phyloP scores from a whole-genome alignment of 805 yeast species.

The Priceomyces medius region DNA sequence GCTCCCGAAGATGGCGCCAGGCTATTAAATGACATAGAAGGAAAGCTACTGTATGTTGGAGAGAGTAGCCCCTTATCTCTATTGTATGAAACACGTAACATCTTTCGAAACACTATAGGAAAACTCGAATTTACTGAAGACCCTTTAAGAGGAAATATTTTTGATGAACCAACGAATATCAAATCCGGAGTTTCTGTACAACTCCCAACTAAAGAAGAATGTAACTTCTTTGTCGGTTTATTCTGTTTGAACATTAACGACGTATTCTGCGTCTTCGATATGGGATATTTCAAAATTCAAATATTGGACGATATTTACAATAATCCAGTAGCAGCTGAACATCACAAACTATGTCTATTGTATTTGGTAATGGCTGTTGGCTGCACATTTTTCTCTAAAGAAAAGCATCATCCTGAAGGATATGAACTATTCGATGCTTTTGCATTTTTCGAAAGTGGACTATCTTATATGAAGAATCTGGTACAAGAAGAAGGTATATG shows the following conservation, averaged over 20 bases:
- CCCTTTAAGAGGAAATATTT: conserved; percentile 33
- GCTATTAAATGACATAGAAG: conserved; percentile 33
- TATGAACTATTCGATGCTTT: conserved; percentile 28
- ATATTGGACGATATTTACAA: conserved; percentile 30
- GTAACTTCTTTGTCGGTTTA: conserved; percentile 14
- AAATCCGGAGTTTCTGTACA: conserved; percentile 15
- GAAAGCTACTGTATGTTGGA: conserved; percentile 39
- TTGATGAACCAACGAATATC: conserved; percentile 32
- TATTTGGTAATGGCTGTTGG: conserved; percentile 43
- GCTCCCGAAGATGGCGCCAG: conserved; percentile 24
- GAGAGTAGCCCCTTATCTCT: conserved; percentile 43
- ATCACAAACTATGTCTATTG: conserved; percentile 29
- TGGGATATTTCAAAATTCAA: conserved; percentile 25
- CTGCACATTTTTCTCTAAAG: conserved; percentile 23
- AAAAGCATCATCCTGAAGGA: conserved; percentile 14
- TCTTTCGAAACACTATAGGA: conserved; percentile 31
- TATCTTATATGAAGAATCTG: conserved; percentile 25
- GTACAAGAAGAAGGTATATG: conserved; percentile 42
- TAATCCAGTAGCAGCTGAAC: conserved; percentile 24
- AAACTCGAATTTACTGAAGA: conserved; percentile 36
- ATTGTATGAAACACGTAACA: conserved; percentile 38
- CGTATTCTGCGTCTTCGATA: conserved; percentile 38
- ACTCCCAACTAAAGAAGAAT: conserved; percentile 1
- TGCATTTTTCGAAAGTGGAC: conserved; percentile 35
- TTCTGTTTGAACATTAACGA: conserved; percentile 41